These are phyloP conservation scores for Inonotus hispidus DNA, from an alignment of 1,284 basidiomycete species.

Conservation along the genomic window DNA sequence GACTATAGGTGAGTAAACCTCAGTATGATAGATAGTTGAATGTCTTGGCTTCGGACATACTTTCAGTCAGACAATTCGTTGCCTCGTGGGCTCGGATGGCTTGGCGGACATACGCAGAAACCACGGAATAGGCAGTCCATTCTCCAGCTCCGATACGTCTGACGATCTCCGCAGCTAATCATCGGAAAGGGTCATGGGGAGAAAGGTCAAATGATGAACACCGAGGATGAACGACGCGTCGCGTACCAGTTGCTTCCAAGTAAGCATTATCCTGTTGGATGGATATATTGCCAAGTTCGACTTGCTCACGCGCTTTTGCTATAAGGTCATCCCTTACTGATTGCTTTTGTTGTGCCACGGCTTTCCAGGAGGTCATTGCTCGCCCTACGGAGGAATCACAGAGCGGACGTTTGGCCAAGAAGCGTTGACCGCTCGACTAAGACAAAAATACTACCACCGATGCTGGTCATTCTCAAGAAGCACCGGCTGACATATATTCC, in stretches of 20 bases:
- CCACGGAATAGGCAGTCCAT: conserved; percentile 71
- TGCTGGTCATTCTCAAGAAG: background rate
- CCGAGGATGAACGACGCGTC: background rate
- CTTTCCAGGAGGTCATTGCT: conserved; percentile 30
- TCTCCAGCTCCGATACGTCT: conserved; percentile 46
- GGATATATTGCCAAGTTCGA: conserved; percentile 20
- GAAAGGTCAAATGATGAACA: background rate
- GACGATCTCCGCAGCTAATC: conserved; percentile 58
- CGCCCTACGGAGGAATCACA: no score
- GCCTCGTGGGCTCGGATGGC: conserved; percentile 57
- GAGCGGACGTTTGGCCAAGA: no score
- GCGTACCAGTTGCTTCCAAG: conserved; percentile 27
- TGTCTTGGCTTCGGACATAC: conserved; percentile 31
- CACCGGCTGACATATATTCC: background rate
- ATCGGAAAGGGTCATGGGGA: background rate
- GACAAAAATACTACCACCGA: no score
- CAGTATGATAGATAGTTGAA: background rate
- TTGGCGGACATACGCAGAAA: conserved; percentile 69
- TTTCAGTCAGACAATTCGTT: conserved; percentile 78
- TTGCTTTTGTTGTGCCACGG: conserved; percentile 30
- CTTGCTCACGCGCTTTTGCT: conserved; percentile 21
- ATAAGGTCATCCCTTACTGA: conserved; percentile 31
- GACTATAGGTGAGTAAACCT: conserved; percentile 36
- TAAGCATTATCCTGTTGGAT: conserved; percentile 4
- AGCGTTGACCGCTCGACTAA: no score